Percentiles rank a stretch among this genome's conserved stretches.
Evolutionary conservation across 192 early-diverging fungal genomes (phyloP).

Genomic region (Obelidium mucronatum): DNA sequence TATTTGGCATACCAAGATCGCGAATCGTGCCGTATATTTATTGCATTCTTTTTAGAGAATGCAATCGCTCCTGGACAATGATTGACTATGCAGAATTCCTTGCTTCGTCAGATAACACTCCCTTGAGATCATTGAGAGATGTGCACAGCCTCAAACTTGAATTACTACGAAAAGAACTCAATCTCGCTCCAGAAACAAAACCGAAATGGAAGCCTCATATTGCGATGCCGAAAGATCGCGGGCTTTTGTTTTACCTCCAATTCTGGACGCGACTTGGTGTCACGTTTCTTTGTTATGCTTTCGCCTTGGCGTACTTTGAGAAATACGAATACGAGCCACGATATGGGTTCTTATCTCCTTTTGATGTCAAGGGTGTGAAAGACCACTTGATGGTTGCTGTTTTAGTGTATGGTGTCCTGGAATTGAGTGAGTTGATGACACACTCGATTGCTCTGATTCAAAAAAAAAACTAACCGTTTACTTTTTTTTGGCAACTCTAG

Average conservation of each 20-base stretch:
- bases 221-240: neutral
- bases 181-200: neutral
- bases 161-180: neutral
- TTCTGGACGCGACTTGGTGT: neutral
- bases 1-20: too few relatives aligned
- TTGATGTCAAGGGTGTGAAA: neutral
- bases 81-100: too few relatives aligned
- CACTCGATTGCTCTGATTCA: neutral
- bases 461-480: neutral
- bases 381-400: neutral
- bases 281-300: neutral
- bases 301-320: neutral
- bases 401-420: neutral
- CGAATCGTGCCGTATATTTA: too few relatives aligned
- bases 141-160: too few relatives aligned
- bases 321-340: constrained; percentile 3
- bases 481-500: neutral
- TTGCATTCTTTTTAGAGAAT: too few relatives aligned
- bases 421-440: neutral
- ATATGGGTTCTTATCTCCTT: neutral
- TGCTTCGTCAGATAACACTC: too few relatives aligned
- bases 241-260: neutral
- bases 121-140: too few relatives aligned
- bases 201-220: neutral
- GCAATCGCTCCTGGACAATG: too few relatives aligned